Conservation (phyloP, 2,329 filamentous ascomycete species). For the Alternaria angustiovoidea region DNA sequence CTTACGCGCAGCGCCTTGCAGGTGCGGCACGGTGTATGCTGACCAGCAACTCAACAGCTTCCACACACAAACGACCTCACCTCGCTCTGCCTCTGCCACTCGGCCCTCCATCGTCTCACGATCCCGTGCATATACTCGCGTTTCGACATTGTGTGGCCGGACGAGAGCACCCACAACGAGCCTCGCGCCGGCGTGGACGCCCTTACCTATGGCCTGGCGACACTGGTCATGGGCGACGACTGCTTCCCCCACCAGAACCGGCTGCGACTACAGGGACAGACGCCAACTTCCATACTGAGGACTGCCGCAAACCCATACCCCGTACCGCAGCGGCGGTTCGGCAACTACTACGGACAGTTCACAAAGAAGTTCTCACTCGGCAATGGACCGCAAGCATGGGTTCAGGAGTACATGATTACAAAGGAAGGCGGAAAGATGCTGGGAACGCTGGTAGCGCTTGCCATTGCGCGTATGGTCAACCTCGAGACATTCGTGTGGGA, state of each 20-base stretch:
- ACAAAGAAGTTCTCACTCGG: slow-evolving; percentile 84
- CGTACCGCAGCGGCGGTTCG: slow-evolving; percentile 59
- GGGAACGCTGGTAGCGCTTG: slow-evolving; percentile 80
- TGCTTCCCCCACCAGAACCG: slow-evolving; percentile 61
- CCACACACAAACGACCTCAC: slow-evolving; percentile 84
- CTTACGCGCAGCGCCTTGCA: not conserved
- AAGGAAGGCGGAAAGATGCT: slow-evolving; percentile 90
- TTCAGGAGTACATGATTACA: slow-evolving; percentile 80
- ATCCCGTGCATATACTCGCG: slow-evolving; percentile 83
- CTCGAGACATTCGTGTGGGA: slow-evolving; percentile 87
- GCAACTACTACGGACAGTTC: slow-evolving; percentile 80
- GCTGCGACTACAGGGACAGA: slow-evolving; percentile 30
- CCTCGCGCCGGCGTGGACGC: slow-evolving; percentile 79
- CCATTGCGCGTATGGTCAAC: slow-evolving; percentile 81
- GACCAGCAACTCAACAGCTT: slow-evolving; percentile 60
- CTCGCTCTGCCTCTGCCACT: slow-evolving; percentile 78
- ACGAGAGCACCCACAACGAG: slow-evolving; percentile 69
- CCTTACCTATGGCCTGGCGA: slow-evolving; percentile 81
- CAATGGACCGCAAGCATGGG: slow-evolving; percentile 81
- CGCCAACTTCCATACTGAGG: slow-evolving; percentile 14
- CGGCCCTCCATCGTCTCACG: slow-evolving; percentile 76
- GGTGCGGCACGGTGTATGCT: slow-evolving; percentile 13
- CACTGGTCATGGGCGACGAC: slow-evolving; percentile 76
- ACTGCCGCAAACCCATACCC: slow-evolving; percentile 42
- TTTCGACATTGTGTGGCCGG: slow-evolving; percentile 90